Evolutionary conservation across 2,329 filamentous ascomycete genomes (phyloP), one percentile per base, ranked within the genome.

Genomic region (Pezicula neosporulosa): DNA sequence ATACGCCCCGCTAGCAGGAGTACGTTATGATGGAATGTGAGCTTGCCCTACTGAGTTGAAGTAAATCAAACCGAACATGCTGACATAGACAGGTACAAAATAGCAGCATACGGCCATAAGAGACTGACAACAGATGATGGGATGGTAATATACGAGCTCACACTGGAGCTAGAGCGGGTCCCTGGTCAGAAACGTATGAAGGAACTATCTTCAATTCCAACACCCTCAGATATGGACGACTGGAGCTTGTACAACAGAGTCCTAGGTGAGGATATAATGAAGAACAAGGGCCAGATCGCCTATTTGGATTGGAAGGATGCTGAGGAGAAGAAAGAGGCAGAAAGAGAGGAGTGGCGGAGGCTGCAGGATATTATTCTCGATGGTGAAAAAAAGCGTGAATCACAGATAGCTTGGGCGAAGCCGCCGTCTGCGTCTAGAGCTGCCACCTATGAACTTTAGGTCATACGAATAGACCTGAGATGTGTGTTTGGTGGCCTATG

Each of bases 1-100:
- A 1, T 68, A 75, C 50, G 76, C 78, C 2, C 79, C 79, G 1
- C 60, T 63, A 35, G 75, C 70, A 2, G 79, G 79, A 3, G 61
- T 82, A 18, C 69, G 79, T 51, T 81, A 81, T 50, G 79, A 82
- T 59, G 79, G 79, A 45, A 56, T 80, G 77, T 80, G 65, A 63
- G 76, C 67, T 27, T 13, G n/a, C 35, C 13, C 16, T 46, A 12
- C 4, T 37, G n/a, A 10, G 18, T 38, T 45, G n/a, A 47, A 21
- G 24, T 44, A 27, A 21, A 3, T 10, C 13, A 27, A 6, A 19
- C 16, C 7, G 16, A 27, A n/a, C 13, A 19, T 1, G 18, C 16
- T 44, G 15, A 39, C 45, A 21, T 12, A 36, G 10, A 7, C 37
- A 81, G 77, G 27, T 80, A 80, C 60, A 72, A 63, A 3, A 66